Evolutionary conservation across 2,329 filamentous ascomycete species (phyloP).

Genomic region (Escovopsis sp.): DNA sequence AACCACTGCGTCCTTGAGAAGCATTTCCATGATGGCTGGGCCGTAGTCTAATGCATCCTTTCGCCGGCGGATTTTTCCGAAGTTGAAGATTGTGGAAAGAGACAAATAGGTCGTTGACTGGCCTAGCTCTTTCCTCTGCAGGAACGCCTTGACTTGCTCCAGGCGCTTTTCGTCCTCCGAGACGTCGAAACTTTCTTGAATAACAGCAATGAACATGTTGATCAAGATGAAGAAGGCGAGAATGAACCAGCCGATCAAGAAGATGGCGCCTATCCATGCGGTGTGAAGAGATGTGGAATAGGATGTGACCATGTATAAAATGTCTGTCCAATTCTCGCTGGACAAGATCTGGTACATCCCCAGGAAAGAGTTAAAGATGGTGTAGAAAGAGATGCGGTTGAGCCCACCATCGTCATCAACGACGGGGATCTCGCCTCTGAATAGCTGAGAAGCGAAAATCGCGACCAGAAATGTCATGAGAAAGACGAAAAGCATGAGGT

Average conservation of each 20-base stretch:
- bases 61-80: slow-evolving; percentile 42
- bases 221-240: slow-evolving; percentile 88
- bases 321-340: slow-evolving; percentile 87
- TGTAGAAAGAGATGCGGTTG: slow-evolving; percentile 64
- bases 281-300: slow-evolving; percentile 52
- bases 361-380: slow-evolving; percentile 89
- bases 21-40: slow-evolving; percentile 84
- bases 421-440: slow-evolving; percentile 68
- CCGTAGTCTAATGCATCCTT: slow-evolving; percentile 86
- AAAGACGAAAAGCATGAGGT: slow-evolving; percentile 92
- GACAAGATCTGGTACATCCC: slow-evolving; percentile 97
- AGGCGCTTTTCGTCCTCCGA: slow-evolving; percentile 96
- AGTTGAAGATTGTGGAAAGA: slow-evolving; percentile 53
- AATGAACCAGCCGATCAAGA: slow-evolving; percentile 92
- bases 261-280: slow-evolving; percentile 85
- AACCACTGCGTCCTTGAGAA: slow-evolving; percentile 90
- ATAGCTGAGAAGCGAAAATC: slow-evolving; percentile 85
- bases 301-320: slow-evolving; percentile 69
- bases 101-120: slow-evolving; percentile 60
- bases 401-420: slow-evolving; percentile 45
- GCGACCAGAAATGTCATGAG: slow-evolving; percentile 86
- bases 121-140: slow-evolving; percentile 79
- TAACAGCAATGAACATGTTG: slow-evolving; percentile 99
- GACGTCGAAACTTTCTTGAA: slow-evolving; percentile 98
- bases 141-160: slow-evolving; percentile 88